Conservation (phyloP, 2,329 filamentous ascomycete genomes). For the Trichoderma citrinoviride region DNA sequence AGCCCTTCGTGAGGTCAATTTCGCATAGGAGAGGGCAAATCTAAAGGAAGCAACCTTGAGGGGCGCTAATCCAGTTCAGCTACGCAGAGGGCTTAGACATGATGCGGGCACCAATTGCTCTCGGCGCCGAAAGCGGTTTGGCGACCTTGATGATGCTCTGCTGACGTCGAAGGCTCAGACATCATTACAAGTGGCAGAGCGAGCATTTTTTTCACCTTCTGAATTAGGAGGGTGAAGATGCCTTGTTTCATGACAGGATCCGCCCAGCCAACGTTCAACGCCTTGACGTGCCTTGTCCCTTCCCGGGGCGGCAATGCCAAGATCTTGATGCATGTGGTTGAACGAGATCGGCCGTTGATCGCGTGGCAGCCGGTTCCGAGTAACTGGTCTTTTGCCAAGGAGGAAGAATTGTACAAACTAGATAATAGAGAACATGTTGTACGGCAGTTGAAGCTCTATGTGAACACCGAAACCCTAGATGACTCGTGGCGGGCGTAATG, state of each 20-base stretch:
- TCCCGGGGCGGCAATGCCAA: background rate
- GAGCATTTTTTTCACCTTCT: too few relatives aligned
- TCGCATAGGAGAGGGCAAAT: background rate
- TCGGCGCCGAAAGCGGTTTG: background rate
- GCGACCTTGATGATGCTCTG: constrained; percentile 6
- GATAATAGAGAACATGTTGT: too few relatives aligned
- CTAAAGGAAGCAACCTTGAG: background rate
- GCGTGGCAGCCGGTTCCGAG: background rate
- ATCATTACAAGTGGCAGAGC: too few relatives aligned
- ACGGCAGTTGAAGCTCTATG: background rate
- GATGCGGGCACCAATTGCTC: constrained; percentile 17
- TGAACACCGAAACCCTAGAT: background rate
- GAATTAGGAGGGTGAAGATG: background rate
- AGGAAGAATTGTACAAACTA: too few relatives aligned
- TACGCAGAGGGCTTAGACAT: background rate
- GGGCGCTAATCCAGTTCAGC: constrained; percentile 7
- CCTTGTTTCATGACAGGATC: background rate
- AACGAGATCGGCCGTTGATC: background rate
- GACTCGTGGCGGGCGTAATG: background rate
- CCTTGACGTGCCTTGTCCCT: background rate
- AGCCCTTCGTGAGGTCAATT: background rate
- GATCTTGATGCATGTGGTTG: background rate
- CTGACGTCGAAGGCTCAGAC: constrained; percentile 2
- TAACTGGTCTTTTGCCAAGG: too few relatives aligned
- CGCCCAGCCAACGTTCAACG: background rate